A percentile compares a stretch with the other conserved stretches of the same genome.
phyloP scores from a whole-genome alignment of 257 asterid species.

The Sherardia arvensis region DNA sequence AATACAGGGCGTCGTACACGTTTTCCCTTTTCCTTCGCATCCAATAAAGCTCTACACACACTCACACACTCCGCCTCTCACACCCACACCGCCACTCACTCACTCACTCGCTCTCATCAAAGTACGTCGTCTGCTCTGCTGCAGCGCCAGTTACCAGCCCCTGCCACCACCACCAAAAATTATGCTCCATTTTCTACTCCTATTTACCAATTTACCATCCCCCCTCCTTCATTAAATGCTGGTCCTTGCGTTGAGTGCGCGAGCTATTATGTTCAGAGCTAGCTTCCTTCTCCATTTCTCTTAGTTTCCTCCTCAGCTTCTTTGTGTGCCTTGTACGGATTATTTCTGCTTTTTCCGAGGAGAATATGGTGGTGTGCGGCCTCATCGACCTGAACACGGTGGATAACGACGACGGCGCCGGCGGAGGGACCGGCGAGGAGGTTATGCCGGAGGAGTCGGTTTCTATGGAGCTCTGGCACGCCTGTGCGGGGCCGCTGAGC shows the following conservation, averaged over 20 bases:
- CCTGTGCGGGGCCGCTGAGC: conserved; percentile 95
- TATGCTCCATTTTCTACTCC: background rate
- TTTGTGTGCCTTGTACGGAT: background rate
- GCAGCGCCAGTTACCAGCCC: conserved; percentile 42
- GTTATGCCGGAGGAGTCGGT: conserved; percentile 39
- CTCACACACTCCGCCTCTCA: conserved; percentile 12
- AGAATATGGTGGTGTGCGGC: conserved; percentile 55
- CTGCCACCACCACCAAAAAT: conserved; percentile 41
- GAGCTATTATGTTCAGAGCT: background rate
- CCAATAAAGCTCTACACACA: conserved; percentile 2
- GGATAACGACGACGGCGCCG: conserved; percentile 42
- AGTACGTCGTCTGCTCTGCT: conserved; percentile 41
- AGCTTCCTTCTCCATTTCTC: background rate
- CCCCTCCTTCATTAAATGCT: background rate
- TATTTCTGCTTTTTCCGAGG: background rate
- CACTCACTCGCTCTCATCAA: conserved; percentile 3
- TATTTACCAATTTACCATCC: background rate
- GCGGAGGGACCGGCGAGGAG: conserved; percentile 15
- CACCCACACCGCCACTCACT: conserved; percentile 9
- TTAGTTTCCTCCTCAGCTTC: background rate
- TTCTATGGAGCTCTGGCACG: conserved; percentile 98
- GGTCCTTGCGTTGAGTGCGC: background rate
- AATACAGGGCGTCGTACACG: conserved; percentile 62
- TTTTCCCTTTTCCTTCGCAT: conserved; percentile 8
- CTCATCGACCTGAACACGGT: conserved; percentile 71